These are phyloP conservation scores for Carex arenaria DNA, from an alignment of 202 grass and related monocot species.

Conservation along the genomic window DNA sequence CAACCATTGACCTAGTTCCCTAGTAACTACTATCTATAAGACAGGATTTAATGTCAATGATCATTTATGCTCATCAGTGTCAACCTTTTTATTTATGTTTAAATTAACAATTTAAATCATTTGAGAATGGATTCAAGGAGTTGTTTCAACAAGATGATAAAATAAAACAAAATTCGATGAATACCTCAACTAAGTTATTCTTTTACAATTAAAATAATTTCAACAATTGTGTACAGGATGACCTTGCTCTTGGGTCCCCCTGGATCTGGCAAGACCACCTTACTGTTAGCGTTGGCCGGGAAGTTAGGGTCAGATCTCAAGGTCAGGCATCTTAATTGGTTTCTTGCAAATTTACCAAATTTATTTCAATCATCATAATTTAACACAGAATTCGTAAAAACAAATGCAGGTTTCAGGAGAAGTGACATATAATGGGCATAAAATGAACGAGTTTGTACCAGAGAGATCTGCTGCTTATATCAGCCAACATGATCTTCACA, in stretches of 20 bases:
- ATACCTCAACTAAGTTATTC: background rate
- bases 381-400: too few relatives aligned
- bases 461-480: too few relatives aligned
- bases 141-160: too few relatives aligned
- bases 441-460: too few relatives aligned
- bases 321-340: background rate
- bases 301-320: constrained; percentile 31
- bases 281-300: constrained; percentile 39
- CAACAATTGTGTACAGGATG: constrained; percentile 24
- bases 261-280: constrained; percentile 36
- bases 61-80: too few relatives aligned
- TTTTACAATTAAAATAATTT: background rate
- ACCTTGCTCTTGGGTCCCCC: constrained; percentile 45
- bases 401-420: too few relatives aligned
- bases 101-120: too few relatives aligned
- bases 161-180: too few relatives aligned
- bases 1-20: background rate
- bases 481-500: constrained; percentile 45
- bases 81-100: too few relatives aligned
- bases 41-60: too few relatives aligned
- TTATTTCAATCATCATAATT: background rate
- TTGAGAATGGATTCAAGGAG: too few relatives aligned
- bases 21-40: background rate
- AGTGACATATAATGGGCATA: too few relatives aligned
- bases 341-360: background rate